Conservation (phyloP, 208 protist species). For the Leishmania tropica region DNA sequence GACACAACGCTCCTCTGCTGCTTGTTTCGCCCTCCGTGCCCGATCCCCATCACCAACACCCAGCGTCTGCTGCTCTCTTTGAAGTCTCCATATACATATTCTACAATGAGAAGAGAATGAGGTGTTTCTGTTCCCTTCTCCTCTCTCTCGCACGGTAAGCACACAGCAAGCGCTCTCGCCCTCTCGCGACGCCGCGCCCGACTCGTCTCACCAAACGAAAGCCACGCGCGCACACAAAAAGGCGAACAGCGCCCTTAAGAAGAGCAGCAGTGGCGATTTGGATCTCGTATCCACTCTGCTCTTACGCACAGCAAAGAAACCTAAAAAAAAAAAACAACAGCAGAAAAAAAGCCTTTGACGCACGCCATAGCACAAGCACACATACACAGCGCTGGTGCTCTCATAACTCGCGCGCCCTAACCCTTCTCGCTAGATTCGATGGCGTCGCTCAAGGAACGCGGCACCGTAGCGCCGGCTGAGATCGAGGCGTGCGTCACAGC, state of each 20-base stretch:
- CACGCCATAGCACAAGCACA: background rate
- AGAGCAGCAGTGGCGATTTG: too few relatives aligned
- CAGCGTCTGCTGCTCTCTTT: background rate
- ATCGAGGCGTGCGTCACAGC: slow-evolving; percentile 13
- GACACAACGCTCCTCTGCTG: background rate
- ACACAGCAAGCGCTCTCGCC: too few relatives aligned
- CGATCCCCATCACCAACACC: background rate
- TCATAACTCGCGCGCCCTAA: background rate
- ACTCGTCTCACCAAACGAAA: too few relatives aligned
- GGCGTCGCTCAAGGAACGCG: slow-evolving; percentile 12
- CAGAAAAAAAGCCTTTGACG: background rate
- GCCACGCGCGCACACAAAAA: background rate
- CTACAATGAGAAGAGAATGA: background rate
- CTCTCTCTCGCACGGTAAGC: background rate
- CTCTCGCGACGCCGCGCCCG: too few relatives aligned
- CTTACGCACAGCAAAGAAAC: background rate
- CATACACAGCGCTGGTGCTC: background rate
- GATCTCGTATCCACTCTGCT: too few relatives aligned
- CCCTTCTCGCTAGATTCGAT: background rate
- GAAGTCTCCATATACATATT: background rate
- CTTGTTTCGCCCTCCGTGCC: background rate
- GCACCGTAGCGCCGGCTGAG: slow-evolving; percentile 3
- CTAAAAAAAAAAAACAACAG: background rate
- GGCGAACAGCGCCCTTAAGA: background rate
- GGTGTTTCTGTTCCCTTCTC: background rate